Evolutionary conservation across 1,284 basidiomycete genomes (phyloP).

Genomic region (Wallemia hederae): DNA sequence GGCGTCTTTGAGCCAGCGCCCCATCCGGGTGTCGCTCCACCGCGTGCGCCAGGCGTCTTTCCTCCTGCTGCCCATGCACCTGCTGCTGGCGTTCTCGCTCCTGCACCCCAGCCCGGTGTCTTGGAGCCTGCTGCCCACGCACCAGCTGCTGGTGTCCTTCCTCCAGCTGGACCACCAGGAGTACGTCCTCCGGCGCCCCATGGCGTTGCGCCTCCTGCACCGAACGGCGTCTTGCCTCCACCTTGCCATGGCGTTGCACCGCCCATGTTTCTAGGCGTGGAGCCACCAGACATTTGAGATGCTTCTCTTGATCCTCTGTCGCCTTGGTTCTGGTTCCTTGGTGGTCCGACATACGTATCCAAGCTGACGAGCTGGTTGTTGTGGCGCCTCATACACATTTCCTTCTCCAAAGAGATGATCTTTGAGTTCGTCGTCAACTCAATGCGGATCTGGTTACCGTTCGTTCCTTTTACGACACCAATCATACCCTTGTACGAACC

Average conservation of each 20-base stretch:
- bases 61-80: neutral
- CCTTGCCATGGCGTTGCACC: slow-evolving; percentile 1
- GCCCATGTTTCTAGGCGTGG: slow-evolving; percentile 7
- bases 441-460: slow-evolving; percentile 59
- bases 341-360: slow-evolving; percentile 2
- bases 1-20: neutral
- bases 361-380: slow-evolving; percentile 4
- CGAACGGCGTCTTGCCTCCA: slow-evolving; percentile 5
- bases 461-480: slow-evolving; percentile 84
- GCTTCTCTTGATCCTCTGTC: slow-evolving; percentile 4
- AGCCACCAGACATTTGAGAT: slow-evolving; percentile 4
- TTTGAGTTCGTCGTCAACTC: slow-evolving; percentile 77
- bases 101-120: neutral
- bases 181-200: slow-evolving; percentile 14
- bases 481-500: slow-evolving; percentile 75
- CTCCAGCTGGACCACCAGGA: slow-evolving; percentile 29
- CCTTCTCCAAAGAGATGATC: slow-evolving; percentile 56
- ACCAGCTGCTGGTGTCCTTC: slow-evolving; percentile 15
- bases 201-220: slow-evolving; percentile 3
- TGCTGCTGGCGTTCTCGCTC: neutral
- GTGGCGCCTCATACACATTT: slow-evolving; percentile 41
- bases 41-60: neutral
- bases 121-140: slow-evolving; percentile 3
- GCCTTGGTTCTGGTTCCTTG: slow-evolving; percentile 4
- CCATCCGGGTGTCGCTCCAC: neutral